These are phyloP conservation scores for Gigaspora rosea DNA, from an alignment of 192 early-diverging fungal genomes.

Conservation along the genomic window DNA sequence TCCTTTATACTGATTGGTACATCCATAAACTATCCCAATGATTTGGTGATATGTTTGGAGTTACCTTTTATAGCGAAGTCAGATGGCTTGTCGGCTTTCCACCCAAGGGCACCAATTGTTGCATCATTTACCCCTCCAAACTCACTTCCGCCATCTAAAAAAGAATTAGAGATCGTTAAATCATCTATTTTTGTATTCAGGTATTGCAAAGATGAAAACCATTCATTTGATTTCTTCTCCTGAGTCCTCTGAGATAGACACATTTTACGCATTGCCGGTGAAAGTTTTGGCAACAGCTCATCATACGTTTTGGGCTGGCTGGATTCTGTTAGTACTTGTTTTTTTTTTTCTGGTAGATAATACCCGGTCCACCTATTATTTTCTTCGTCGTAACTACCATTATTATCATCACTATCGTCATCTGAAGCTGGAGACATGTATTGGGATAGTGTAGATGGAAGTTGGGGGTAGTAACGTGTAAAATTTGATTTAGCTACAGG, in stretches of 20 bases:
- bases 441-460: not conserved
- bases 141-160: not conserved
- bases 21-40: not conserved
- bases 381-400: not conserved
- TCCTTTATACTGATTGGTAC: not conserved
- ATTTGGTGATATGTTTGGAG: conserved; percentile 6
- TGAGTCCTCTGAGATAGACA: not conserved
- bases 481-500: too few species aligned
- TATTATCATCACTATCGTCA: not conserved
- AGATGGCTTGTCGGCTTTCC: not conserved
- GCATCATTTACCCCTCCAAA: not conserved
- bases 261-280: not conserved
- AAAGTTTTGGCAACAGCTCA: not conserved
- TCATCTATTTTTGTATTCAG: conserved; percentile 5
- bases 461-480: too few species aligned
- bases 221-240: not conserved
- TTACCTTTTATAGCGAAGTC: not conserved
- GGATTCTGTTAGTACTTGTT: too few species aligned
- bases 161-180: conserved; percentile 1
- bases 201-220: not conserved
- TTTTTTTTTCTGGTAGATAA: conserved; percentile 8
- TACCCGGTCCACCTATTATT: not conserved
- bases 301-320: conserved; percentile 5
- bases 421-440: not conserved
- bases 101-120: not conserved